A percentile compares a stretch with the other conserved stretches of the same genome.
Conservation (phyloP, 805 yeast genomes). For the Candida khao-thaluensis region DNA sequence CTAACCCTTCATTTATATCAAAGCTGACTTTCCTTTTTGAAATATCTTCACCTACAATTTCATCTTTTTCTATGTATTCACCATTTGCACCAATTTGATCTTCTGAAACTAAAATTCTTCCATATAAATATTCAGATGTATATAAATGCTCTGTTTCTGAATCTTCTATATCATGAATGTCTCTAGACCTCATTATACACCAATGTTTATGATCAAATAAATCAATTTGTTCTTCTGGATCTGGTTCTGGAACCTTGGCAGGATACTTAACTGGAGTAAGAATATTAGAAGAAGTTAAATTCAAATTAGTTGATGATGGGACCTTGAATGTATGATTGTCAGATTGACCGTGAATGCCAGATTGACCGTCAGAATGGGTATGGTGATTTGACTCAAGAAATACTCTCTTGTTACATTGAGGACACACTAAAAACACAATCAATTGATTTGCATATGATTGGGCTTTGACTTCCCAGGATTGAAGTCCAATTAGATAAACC, state of each 20-base stretch:
- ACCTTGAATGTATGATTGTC: slow-evolving; percentile 7
- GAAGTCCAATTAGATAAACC: slow-evolving; percentile 34
- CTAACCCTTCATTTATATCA: slow-evolving; percentile 34
- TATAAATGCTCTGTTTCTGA: neutral
- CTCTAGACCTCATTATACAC: slow-evolving; percentile 27
- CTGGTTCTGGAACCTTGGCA: slow-evolving; percentile 18
- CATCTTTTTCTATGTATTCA: slow-evolving; percentile 16
- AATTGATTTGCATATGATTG: slow-evolving; percentile 27
- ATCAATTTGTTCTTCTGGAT: slow-evolving; percentile 20
- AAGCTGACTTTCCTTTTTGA: slow-evolving; percentile 14
- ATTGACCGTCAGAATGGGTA: no score
- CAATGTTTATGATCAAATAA: slow-evolving; percentile 34
- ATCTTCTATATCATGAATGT: neutral
- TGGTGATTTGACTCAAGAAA: slow-evolving; percentile 20
- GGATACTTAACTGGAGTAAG: slow-evolving; percentile 34
- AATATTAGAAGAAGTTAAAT: slow-evolving; percentile 23
- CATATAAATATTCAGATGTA: slow-evolving; percentile 21
- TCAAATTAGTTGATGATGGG: slow-evolving; percentile 14
- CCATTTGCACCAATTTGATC: slow-evolving; percentile 27
- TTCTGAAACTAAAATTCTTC: slow-evolving; percentile 23
- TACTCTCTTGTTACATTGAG: slow-evolving; percentile 36
- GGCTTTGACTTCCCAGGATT: slow-evolving; percentile 38
- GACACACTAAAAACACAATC: slow-evolving; percentile 34
- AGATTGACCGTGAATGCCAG: no score
- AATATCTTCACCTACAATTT: slow-evolving; percentile 14